Base-by-base conservation (phyloP, 1,284 basidiomycete species). In the Boletus smithii region DNA sequence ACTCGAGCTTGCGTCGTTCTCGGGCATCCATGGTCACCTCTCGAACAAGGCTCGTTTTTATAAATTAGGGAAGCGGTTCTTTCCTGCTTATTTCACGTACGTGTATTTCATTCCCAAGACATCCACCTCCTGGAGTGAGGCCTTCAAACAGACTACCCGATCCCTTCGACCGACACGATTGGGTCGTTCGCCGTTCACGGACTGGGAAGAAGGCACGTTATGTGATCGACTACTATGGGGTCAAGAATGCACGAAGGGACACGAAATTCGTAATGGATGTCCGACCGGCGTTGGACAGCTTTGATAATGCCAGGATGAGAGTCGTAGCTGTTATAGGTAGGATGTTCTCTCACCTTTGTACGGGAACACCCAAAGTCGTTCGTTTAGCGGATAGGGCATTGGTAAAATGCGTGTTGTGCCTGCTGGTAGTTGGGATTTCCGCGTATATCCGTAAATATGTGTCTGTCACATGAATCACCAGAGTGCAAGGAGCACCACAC, bases 101-200 rank as follows among this genome's bases (percentile, higher is more conserved):
- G 46, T 30, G 11, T 17, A 4, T 35, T 17, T 20, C 11, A 3
- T 36, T 4, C 10, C 5, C 20, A 13, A 11, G 7, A 11, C 3
- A n/a, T 13, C 34, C 4, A 26, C n/a, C n/a, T 14, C 20, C n/a
- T 23, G 13, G 5, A 16, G 14, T 17, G 22, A 44, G 14, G 5
- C 3, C 17, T 3, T 17, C 3, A 26, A 29, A 16, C 18, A 52
- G 53, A 10, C 32, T 51, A 13, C 53, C 50, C 3, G 50, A 37
- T 23, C 50, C 42, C 4, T 99, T 99, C 62, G 95, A 99, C 67
- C 84, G 95, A n/a, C 97, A 99, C 67, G 95, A 99, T 72, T 99
- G 97, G 97, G 72, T 97, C 43, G 79, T 99, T 49, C 85, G 87
- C 30, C 83, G 95, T 41, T 80, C 81, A 29, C 72, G 73, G 47